These are phyloP conservation scores for Neurospora discreta DNA, from an alignment of 495 filamentous ascomycete genomes.

Conservation along the genomic window DNA sequence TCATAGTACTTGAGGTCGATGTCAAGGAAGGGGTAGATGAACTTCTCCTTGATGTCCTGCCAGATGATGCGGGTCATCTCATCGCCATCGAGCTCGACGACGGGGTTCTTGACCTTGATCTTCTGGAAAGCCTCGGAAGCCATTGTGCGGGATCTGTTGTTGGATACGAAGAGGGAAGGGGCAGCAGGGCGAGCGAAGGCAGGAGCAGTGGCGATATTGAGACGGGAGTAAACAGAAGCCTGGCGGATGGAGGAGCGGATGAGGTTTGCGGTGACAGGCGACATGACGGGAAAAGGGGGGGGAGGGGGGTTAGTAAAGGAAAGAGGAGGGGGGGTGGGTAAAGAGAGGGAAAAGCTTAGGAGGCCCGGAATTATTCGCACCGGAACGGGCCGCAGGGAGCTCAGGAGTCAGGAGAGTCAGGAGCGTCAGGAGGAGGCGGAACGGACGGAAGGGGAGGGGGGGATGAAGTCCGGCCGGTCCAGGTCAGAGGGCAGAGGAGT, in stretches of 20 bases:
- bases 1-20: constrained; percentile 99
- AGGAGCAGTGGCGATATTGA: neutral
- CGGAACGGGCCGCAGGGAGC: constrained; percentile 12
- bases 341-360: neutral
- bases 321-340: constrained; percentile 3
- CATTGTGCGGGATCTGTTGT: constrained; percentile 28
- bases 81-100: constrained; percentile 96
- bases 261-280: constrained; percentile 15
- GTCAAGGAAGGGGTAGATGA: constrained; percentile 89
- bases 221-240: constrained; percentile 4
- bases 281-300: constrained; percentile 16
- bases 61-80: constrained; percentile 99
- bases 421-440: neutral
- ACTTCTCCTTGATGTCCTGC: constrained; percentile 96
- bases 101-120: constrained; percentile 96
- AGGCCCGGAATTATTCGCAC: constrained; percentile 6
- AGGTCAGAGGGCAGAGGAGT: neutral
- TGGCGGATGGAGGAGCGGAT: constrained; percentile 20
- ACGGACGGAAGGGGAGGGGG: neutral
- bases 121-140: constrained; percentile 38
- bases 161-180: constrained; percentile 13
- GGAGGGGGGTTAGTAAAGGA: constrained; percentile 5
- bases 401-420: neutral
- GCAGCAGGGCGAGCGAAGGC: neutral
- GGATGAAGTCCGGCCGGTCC: neutral